Evolutionary conservation across 2,329 filamentous ascomycete species (phyloP), one percentile per base, ranked within the genome.

Genomic region (Botrytis elliptica): DNA sequence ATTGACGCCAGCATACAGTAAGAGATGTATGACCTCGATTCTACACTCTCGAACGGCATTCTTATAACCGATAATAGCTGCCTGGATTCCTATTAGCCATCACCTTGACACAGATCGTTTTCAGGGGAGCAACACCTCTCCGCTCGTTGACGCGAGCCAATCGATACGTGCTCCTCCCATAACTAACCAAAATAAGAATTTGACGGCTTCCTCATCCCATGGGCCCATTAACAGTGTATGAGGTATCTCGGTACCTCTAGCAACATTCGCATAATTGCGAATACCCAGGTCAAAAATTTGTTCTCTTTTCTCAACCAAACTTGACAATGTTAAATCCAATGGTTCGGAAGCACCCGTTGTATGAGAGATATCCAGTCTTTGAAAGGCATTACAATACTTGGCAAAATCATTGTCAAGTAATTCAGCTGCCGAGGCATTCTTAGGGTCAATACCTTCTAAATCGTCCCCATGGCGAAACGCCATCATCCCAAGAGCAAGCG

Each of bases 141-240:
- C 79, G 73, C 73, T 77, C 8, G 77, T 81, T 6, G 79, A 79
- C 5, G 65, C 75, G 12, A 76, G 36, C 75, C 76, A 80, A 52
- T 79, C 75, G 62, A 82, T 75, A 46, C 46, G 57, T 33, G 77
- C 80, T 42, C 79, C 77, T 46, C 76, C 77, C 52, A 76, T 78
- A 18, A 77, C 74, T 16, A 81, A 66, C 78, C 79, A 80, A 70
- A 77, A 82, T 16, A 82, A 75, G 71, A 76, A 72, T 44, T 73
- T 74, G 10, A 79, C 66, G 49, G 75, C 74, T 0, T 77, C 77
- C 42, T 80, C 76, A 22, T 74, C 73, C 80, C 80, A 82, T 16
- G 79, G 79, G 18, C 80, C 79, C 14, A 73, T 69, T 12, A 82
- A 77, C n/a, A 81, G 74, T 42, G 75, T 77, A 33, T 77, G 63